Percentiles rank a stretch among this genome's conserved stretches.
Conservation (phyloP, 176 grass and related monocot species). For the Bothriochloa decipiens region DNA sequence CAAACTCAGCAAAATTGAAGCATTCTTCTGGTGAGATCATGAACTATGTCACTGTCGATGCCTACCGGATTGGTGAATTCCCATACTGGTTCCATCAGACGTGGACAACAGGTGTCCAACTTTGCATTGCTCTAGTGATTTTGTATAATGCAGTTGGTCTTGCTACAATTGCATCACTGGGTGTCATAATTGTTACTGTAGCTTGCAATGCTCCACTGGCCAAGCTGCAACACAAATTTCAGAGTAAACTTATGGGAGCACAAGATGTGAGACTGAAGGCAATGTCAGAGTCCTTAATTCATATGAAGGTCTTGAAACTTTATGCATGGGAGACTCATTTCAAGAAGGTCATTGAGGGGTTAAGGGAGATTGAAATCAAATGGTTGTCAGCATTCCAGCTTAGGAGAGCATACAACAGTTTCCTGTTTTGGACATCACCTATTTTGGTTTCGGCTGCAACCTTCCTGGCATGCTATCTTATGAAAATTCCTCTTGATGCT, state of each 20-base stretch:
- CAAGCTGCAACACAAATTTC: slow-evolving; percentile 86
- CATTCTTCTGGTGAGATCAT: slow-evolving; percentile 95
- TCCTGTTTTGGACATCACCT: slow-evolving; percentile 91
- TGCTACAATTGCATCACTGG: slow-evolving; percentile 65
- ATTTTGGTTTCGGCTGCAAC: slow-evolving; percentile 87
- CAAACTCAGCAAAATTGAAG: slow-evolving; percentile 68
- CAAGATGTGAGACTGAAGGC: slow-evolving; percentile 90
- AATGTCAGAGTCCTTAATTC: slow-evolving; percentile 77
- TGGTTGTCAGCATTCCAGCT: slow-evolving; percentile 87
- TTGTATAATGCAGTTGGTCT: slow-evolving; percentile 76
- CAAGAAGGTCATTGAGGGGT: slow-evolving; percentile 73
- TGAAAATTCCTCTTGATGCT: slow-evolving; percentile 73
- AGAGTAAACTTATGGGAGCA: slow-evolving; percentile 82
- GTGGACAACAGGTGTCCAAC: slow-evolving; percentile 83
- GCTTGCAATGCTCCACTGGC: slow-evolving; percentile 80
- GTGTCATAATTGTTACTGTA: slow-evolving; percentile 76
- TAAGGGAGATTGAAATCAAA: slow-evolving; percentile 73
- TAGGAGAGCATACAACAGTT: slow-evolving; percentile 79
- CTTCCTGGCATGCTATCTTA: slow-evolving; percentile 79
- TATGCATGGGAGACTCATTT: slow-evolving; percentile 97
- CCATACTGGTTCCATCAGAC: slow-evolving; percentile 95
- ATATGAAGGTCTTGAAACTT: slow-evolving; percentile 87
- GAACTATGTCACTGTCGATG: slow-evolving; percentile 93
- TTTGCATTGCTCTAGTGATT: slow-evolving; percentile 76
- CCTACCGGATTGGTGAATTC: slow-evolving; percentile 87